Evolutionary conservation across 169 alveolate species (phyloP).

Genomic region (Amoebophrya sp.): DNA sequence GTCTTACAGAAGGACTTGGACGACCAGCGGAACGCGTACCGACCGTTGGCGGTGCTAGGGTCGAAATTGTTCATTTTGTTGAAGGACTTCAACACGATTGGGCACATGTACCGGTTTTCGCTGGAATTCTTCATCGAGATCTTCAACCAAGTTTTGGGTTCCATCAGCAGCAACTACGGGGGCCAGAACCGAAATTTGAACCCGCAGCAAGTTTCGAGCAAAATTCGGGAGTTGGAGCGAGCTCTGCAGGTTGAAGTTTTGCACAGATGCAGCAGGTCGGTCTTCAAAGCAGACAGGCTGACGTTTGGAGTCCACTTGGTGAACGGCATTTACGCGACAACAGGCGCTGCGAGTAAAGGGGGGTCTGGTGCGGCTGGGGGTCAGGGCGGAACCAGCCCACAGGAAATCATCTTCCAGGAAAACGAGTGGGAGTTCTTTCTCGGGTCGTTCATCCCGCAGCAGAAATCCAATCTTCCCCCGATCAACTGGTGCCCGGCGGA

Average conservation of each 20-base stretch:
- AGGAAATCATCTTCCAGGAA: conserved; percentile 57
- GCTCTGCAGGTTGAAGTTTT: conserved; percentile 50
- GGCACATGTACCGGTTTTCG: conserved; percentile 84
- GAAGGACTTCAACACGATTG: conserved; percentile 66
- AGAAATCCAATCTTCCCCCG: conserved; percentile 29
- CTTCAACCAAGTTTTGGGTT: conserved; percentile 66
- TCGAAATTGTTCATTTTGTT: conserved; percentile 70
- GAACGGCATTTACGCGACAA: conserved; percentile 48
- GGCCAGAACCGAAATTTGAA: conserved; percentile 54
- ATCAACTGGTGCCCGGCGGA: conserved; percentile 69
- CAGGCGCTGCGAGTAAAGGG: not conserved
- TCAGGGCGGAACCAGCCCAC: conserved; percentile 44
- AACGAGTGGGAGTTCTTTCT: conserved; percentile 81
- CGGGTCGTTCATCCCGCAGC: conserved; percentile 63
- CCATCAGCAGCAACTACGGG: conserved; percentile 28
- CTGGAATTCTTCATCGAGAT: conserved; percentile 68
- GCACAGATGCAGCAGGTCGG: conserved; percentile 63
- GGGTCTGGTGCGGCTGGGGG: not conserved
- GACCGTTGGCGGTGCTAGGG: conserved; percentile 72
- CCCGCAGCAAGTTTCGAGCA: conserved; percentile 24
- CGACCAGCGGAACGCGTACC: conserved; percentile 74
- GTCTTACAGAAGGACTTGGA: conserved; percentile 71
- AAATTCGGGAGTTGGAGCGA: not conserved
- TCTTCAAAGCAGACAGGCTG: conserved; percentile 79
- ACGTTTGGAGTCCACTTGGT: conserved; percentile 75